Evolutionary conservation across 768 basidiomycete species (phyloP).

Genomic region (Phanerochaete sordida): DNA sequence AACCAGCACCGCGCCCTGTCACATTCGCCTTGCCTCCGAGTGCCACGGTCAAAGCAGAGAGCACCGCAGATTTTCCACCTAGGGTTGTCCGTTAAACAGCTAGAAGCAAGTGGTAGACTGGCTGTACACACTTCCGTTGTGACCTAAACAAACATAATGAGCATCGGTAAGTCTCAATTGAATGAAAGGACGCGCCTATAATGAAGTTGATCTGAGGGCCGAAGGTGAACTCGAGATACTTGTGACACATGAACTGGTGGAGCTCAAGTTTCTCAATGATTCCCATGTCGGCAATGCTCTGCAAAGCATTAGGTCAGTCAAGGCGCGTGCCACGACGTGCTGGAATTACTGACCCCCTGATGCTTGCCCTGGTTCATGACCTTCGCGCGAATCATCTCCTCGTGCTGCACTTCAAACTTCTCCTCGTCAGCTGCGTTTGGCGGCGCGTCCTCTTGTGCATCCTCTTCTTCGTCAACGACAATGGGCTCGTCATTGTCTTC

Average conservation of each 20-base stretch:
- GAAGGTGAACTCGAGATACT: slow-evolving; percentile 76
- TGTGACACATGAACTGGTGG: slow-evolving; percentile 96
- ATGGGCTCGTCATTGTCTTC: slow-evolving; percentile 27
- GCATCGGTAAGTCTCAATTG: not conserved
- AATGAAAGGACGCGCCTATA: slow-evolving; percentile 54
- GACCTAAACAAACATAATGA: slow-evolving; percentile 44
- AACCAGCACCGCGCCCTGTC: slow-evolving; percentile 83
- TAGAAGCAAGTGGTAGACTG: not conserved
- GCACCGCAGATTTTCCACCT: slow-evolving; percentile 95
- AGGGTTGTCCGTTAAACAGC: not conserved
- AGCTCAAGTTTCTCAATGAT: slow-evolving; percentile 85
- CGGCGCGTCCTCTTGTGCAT: slow-evolving; percentile 16
- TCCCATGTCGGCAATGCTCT: slow-evolving; percentile 84
- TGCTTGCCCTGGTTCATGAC: slow-evolving; percentile 42
- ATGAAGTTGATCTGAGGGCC: slow-evolving; percentile 97
- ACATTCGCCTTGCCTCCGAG: slow-evolving; percentile 91
- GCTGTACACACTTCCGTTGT: slow-evolving; percentile 80
- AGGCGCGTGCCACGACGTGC: not conserved
- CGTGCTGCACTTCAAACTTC: slow-evolving; percentile 60
- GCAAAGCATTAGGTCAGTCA: not conserved
- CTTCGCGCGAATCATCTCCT: slow-evolving; percentile 50
- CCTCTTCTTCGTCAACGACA: slow-evolving; percentile 31
- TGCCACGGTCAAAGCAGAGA: slow-evolving; percentile 90
- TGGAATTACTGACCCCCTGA: slow-evolving; percentile 39
- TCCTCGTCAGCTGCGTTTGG: slow-evolving; percentile 57